Conservation (phyloP, 352 stramenopile species). For the Phytopythium aichiense region DNA sequence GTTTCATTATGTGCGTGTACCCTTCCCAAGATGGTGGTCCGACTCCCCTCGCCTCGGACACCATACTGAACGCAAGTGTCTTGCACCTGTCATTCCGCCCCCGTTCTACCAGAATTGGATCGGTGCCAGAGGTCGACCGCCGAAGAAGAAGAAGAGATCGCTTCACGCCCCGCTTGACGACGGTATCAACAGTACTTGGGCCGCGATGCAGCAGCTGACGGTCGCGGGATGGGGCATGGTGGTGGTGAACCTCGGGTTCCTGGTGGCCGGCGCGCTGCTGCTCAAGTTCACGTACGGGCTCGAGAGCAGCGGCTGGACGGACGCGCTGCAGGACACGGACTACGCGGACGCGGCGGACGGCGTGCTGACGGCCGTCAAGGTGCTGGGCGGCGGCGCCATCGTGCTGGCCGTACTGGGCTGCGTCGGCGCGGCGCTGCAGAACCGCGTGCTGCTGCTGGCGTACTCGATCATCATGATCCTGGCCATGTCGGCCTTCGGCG, state of each 20-base stretch:
- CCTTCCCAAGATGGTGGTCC: too few species aligned
- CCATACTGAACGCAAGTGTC: too few species aligned
- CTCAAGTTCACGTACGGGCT: constrained; percentile 58
- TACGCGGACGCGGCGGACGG: constrained; percentile 47
- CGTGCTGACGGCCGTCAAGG: constrained; percentile 41
- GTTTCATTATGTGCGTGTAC: too few species aligned
- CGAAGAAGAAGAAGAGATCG: too few species aligned
- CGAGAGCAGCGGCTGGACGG: constrained; percentile 62
- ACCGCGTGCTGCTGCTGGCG: constrained; percentile 59
- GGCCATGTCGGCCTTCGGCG: constrained; percentile 66
- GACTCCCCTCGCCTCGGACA: too few species aligned
- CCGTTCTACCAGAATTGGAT: neutral
- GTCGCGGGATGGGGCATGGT: constrained; percentile 56
- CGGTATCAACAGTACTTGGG: too few species aligned
- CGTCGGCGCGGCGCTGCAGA: constrained; percentile 60
- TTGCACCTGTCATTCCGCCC: too few species aligned
- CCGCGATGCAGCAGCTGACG: constrained; percentile 29
- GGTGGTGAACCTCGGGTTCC: constrained; percentile 71
- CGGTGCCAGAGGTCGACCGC: neutral
- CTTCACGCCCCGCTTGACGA: too few species aligned
- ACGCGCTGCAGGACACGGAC: constrained; percentile 68
- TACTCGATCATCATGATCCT: constrained; percentile 72
- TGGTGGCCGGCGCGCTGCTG: constrained; percentile 56
- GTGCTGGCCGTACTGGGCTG: constrained; percentile 58
- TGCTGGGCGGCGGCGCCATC: constrained; percentile 54